Base-by-base conservation (phyloP, 768 basidiomycete genomes). In the Zangia roseola region DNA sequence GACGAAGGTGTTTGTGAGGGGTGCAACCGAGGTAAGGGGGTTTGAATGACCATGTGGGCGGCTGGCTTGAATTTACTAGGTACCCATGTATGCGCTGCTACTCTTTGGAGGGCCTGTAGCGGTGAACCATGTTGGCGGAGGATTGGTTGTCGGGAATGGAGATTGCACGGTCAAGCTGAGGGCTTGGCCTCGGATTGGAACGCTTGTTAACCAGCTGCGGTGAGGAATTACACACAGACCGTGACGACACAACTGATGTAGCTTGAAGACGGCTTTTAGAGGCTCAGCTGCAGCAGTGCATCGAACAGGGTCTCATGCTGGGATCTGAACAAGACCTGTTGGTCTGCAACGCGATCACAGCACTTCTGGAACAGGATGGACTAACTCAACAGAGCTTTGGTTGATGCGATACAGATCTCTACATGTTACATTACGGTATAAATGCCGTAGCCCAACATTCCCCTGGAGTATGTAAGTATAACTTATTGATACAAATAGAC, bases 121-220 rank as follows among this genome's bases (percentile, higher is more conserved):
- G 6, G 81, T 93, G 44, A 85, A 94, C 56, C 89, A 93, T 56
- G 76, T 91, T 36, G 80, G 75, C 10, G 89, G 91, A n/a, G 90
- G 88, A 0, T 65, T 94, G 35, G 80, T 77, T 5, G 67, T 90
- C 26, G 80, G 80, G 7, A 76, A 69, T 14, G 79, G 76, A 38
- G 77, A 79, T 20, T 71, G 72, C 21, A 62, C 56, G 6, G 69
- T 97, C 49, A 84, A 79, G 58, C 64, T 95, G 52, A 81, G 77
- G 47, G 89, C 91, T 0, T 90, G 86, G 81, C 88, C 94, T n/a
- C 79, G 92, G 9, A 94, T 95, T 41, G 93, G 92, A 2, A 83
- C 93, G 10, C 76, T 97, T 24, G 87, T 91, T 35, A 93, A 93
- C 60, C 90, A 93, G 55, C 69, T 94, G 10, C 76, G 90, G 90